Percentiles rank a stretch among this genome's conserved stretches.
Evolutionary conservation across 2,329 filamentous ascomycete species (phyloP).

Genomic region (Colletotrichum spaethianum): DNA sequence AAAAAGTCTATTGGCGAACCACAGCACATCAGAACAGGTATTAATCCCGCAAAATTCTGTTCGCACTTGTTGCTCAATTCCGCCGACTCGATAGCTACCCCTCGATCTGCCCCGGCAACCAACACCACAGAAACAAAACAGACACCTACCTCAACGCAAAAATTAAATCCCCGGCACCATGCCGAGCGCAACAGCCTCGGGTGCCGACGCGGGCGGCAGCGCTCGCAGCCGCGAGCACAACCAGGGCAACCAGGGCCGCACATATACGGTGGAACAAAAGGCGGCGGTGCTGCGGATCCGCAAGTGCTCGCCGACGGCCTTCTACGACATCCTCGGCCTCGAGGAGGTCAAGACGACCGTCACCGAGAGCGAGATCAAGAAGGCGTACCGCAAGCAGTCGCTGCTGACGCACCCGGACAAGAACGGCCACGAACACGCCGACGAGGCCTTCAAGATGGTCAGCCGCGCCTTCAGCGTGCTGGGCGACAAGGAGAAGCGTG

Average conservation of each 20-base stretch:
- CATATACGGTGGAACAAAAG: conserved; percentile 92
- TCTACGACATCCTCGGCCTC: conserved; percentile 93
- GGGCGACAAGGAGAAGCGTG: conserved; percentile 92
- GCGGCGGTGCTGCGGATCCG: conserved; percentile 91
- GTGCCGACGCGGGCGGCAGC: conserved; percentile 63
- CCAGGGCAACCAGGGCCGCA: conserved; percentile 81
- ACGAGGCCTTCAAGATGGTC: conserved; percentile 99
- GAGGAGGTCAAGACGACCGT: conserved; percentile 74
- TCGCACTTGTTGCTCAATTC: not conserved
- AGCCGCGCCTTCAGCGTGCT: conserved; percentile 93
- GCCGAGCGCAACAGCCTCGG: conserved; percentile 68
- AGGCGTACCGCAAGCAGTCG: conserved; percentile 95
- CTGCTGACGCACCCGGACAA: conserved; percentile 98
- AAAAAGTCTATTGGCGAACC: not conserved
- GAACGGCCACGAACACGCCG: conserved; percentile 94
- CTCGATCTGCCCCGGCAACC: conserved; percentile 15
- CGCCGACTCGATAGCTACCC: not conserved
- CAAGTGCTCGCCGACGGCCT: conserved; percentile 86
- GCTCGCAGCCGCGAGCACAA: conserved; percentile 76
- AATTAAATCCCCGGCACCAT: conserved; percentile 45
- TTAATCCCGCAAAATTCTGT: not conserved
- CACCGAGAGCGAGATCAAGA: conserved; percentile 91
- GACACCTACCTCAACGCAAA: no score
- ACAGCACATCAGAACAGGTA: not conserved
- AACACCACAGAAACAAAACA: not conserved